Evolutionary conservation across 441 rosid genomes (phyloP).

Genomic region (Kokia cookei): DNA sequence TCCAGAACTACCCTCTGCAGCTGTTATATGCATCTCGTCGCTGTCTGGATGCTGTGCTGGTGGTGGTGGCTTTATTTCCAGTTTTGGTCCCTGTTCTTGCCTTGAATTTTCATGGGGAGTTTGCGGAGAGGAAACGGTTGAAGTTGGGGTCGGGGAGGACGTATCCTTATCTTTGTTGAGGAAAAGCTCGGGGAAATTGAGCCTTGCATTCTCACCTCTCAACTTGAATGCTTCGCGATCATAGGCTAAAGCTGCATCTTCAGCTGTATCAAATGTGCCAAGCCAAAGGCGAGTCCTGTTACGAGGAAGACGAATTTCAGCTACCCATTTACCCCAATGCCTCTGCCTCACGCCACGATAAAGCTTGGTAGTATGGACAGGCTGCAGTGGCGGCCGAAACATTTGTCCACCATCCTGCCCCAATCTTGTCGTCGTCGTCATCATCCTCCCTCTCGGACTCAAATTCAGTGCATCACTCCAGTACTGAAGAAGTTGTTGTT

Average conservation of each 20-base stretch:
- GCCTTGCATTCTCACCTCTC: neutral
- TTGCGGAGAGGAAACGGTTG: slow-evolving; percentile 1
- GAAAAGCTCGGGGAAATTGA: neutral
- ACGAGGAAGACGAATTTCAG: slow-evolving; percentile 90
- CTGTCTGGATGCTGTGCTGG: slow-evolving; percentile 20
- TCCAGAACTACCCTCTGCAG: slow-evolving; percentile 16
- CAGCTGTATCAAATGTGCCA: slow-evolving; percentile 12
- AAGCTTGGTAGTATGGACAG: slow-evolving; percentile 49
- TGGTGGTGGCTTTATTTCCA: neutral
- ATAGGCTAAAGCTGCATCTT: neutral
- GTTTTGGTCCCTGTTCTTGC: slow-evolving; percentile 11
- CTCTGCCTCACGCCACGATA: slow-evolving; percentile 93
- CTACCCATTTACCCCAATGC: slow-evolving; percentile 98
- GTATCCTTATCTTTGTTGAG: neutral
- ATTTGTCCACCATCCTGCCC: neutral
- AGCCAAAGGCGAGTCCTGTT: slow-evolving; percentile 92
- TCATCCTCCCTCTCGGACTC: slow-evolving; percentile 1
- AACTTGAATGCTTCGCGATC: slow-evolving; percentile 3
- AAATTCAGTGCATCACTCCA: neutral
- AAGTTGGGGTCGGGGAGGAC: slow-evolving; percentile 9
- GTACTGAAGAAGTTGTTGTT: neutral
- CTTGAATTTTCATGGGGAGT: slow-evolving; percentile 18
- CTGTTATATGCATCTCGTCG: slow-evolving; percentile 21
- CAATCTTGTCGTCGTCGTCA: neutral
- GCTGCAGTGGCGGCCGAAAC: neutral